Conservation (phyloP, 352 stramenopile species). For the Globisporangium rhizosaccharum region DNA sequence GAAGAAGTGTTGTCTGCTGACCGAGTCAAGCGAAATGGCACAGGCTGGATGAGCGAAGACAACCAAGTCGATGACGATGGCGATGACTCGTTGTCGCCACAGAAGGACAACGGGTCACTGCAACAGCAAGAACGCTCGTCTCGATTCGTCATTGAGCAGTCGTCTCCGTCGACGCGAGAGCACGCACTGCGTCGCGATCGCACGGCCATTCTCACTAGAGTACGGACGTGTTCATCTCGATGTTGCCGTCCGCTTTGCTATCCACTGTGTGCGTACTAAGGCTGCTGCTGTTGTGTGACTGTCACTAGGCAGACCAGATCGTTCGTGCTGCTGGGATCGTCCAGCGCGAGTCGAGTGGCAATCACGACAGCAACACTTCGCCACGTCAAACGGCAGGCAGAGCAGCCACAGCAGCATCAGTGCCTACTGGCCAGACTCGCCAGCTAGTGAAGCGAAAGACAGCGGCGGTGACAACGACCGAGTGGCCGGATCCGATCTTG, state of each 20-base stretch:
- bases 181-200: conserved; percentile 29
- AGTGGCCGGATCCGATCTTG: conserved; percentile 68
- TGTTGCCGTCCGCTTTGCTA: background rate
- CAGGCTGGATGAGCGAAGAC: too few species aligned
- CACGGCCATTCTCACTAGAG: conserved; percentile 29
- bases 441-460: conserved; percentile 4
- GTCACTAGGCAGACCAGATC: conserved; percentile 37
- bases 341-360: background rate
- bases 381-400: background rate
- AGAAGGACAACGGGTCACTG: background rate
- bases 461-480: conserved; percentile 28
- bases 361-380: background rate
- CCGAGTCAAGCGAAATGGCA: too few species aligned
- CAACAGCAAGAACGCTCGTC: background rate
- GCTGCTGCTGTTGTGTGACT: background rate
- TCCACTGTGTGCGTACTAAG: background rate
- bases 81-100: background rate
- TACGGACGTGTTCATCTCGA: background rate
- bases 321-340: conserved; percentile 33
- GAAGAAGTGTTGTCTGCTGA: background rate
- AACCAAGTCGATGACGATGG: background rate
- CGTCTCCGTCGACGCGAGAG: conserved; percentile 15
- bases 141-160: conserved; percentile 1
- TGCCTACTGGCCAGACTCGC: background rate
- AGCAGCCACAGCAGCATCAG: background rate